Base-by-base conservation (phyloP, 768 basidiomycete genomes). In the Suillus fuscotomentosus region DNA sequence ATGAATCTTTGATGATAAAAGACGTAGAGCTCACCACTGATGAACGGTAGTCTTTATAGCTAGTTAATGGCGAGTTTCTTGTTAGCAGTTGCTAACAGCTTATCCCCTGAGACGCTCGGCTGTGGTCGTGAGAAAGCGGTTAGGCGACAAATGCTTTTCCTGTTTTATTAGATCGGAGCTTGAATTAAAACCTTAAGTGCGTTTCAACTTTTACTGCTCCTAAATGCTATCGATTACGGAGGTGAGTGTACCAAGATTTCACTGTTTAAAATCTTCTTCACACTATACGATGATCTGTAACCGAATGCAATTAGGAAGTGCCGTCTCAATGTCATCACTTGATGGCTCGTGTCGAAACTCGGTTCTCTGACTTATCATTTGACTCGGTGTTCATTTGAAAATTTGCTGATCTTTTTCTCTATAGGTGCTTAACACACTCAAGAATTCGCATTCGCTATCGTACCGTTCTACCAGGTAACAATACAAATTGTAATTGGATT, bases 231-330 rank as follows among this genome's bases (percentile, higher is more conserved):
- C 53, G 20, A 54, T 54, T n/a, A 24, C 27, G 2, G 9, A 61
- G 71, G 74, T 75, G 64, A 74, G 74, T 56, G 8, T 24, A 24
- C n/a, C 10, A 14, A 8, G 36, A 48, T 27, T 14, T 48, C 17
- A 41, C 9, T 15, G n/a, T 34, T 36, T 47, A 53, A 22, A 7
- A 13, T 63, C n/a, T 14, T 0, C 24, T 59, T 60, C 51, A 34
- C 27, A 41, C 34, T 59, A 36, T 39, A 65, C 36, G 75, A 76
- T 76, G 75, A 76, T 54, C 71, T 68, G 67, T 31, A 67, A 73
- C 75, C 75, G 75, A 73, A 73, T 68, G 70, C 74, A 69, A 74
- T 74, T 76, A 76, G 75, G 75, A 76, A 76, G 75, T 76, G 75
- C 75, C 75, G 75, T 76, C 75, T 70, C 51, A 76, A 77, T 67